Base-by-base conservation (phyloP, 2,329 filamentous ascomycete genomes). In the Venturiaceae sp. region DNA sequence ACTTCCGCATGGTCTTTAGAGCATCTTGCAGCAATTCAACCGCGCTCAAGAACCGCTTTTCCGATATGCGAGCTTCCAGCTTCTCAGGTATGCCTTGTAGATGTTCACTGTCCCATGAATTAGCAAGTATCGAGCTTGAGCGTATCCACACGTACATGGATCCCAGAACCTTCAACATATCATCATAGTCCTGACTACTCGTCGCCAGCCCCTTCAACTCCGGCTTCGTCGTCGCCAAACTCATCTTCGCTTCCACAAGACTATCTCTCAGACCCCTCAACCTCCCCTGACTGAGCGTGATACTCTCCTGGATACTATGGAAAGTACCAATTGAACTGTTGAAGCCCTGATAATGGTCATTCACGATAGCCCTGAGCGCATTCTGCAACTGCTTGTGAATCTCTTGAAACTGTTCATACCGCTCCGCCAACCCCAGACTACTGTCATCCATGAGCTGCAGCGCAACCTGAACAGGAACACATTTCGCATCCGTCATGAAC, bases 241-340 rank as follows among this genome's bases (percentile, higher is more conserved):
- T 92, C 4, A 82, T 79, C 72, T 95, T 95, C 47, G 92, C 87
- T 57, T 84, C 82, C 14, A 85, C 81, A 59, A 99, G 77, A n/a
- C 90, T 90, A 59, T 91, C 84, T 71, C 92, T 94, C 62, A 99
- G 77, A 13, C 80, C 78, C 60, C 92, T 84, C 57, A 99, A 90
- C 61, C 90, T 85, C 66, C 85, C 85, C 72, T 99, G 94, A 16
- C 91, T 96, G 55, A 83, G 80, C 66, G 92, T 88, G 63, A 99
- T 94, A 73, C 90, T 96, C 56, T 86, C 84, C 72, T 99, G 94
- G 62, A 99, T 99, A 73, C 95, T 96, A 77, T 99, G 95, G 69
- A 97, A 99, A 21, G 92, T 97, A 71, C 92, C 94, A 63, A 99
- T 97, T 55, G 92, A 96, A 72, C 90, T 96, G 75, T 97, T 99